Percentiles rank a stretch among this genome's conserved stretches.
These are phyloP conservation scores for Anisodus acutangulus DNA, from an alignment of 257 asterid species.

Conservation along the genomic window DNA sequence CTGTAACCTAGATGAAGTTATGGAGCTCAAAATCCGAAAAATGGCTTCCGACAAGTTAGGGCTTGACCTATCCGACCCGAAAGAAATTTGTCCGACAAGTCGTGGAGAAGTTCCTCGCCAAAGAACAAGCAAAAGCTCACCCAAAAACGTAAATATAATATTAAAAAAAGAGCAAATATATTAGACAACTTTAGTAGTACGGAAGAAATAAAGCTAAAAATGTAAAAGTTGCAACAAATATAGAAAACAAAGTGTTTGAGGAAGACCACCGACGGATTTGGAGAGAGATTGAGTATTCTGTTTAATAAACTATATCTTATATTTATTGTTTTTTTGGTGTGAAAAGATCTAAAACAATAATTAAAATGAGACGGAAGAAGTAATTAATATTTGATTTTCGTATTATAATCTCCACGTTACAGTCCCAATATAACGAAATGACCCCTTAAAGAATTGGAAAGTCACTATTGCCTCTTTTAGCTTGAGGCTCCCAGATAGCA, in stretches of 20 bases:
- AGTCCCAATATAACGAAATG: too few relatives aligned
- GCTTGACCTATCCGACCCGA: constrained; percentile 68
- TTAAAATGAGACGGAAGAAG: too few relatives aligned
- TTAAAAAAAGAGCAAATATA: too few relatives aligned
- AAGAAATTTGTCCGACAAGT: constrained; percentile 71
- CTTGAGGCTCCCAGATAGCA: too few relatives aligned
- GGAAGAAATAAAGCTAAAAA: background rate
- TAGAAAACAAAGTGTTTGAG: background rate
- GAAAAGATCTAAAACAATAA: too few relatives aligned
- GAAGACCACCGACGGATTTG: constrained; percentile 23
- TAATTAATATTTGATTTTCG: too few relatives aligned
- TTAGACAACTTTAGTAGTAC: background rate
- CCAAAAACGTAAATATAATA: background rate
- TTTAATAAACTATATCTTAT: too few relatives aligned
- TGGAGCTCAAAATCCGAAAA: constrained; percentile 80
- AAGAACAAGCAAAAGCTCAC: constrained; percentile 46
- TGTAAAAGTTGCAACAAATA: background rate
- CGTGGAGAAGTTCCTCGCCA: constrained; percentile 71
- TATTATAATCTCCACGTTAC: too few relatives aligned
- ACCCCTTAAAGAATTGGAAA: too few relatives aligned
- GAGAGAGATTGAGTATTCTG: too few relatives aligned
- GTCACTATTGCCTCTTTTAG: too few relatives aligned
- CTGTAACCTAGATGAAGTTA: constrained; percentile 75
- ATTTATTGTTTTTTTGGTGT: too few relatives aligned
- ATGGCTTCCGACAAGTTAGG: constrained; percentile 77